These are phyloP conservation scores for Cytospora mali DNA, from an alignment of 2,329 filamentous ascomycete species.

Conservation along the genomic window DNA sequence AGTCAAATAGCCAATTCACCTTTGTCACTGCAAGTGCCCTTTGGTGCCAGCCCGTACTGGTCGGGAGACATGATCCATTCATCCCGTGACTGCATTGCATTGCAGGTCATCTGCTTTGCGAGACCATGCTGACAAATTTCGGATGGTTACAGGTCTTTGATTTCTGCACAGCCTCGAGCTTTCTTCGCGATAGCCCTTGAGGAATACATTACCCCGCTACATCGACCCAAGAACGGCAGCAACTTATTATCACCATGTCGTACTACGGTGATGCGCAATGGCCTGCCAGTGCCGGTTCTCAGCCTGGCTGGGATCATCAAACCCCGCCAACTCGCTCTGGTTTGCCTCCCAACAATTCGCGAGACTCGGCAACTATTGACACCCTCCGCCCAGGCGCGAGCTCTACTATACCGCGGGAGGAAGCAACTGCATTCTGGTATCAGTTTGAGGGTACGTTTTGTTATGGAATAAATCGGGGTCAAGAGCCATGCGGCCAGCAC, in stretches of 20 bases:
- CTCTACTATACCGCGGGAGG: constrained; percentile 40
- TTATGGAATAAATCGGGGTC: constrained; percentile 20
- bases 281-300: constrained; percentile 30
- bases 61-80: background rate
- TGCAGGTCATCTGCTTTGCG: background rate
- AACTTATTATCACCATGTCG: constrained; percentile 31
- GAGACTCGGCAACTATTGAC: constrained; percentile 13
- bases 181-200: constrained; percentile 14
- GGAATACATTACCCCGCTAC: constrained; percentile 8
- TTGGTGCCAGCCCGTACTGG: background rate
- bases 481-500: background rate
- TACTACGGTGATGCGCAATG: constrained; percentile 37
- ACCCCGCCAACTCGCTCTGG: constrained; percentile 36
- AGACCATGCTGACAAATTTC: constrained; percentile 23
- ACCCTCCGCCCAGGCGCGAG: constrained; percentile 36
- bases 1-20: background rate
- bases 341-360: constrained; percentile 24
- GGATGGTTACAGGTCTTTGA: constrained; percentile 14
- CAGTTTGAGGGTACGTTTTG: constrained; percentile 43
- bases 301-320: constrained; percentile 36
- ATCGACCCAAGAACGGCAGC: background rate
- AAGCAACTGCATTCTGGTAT: constrained; percentile 39
- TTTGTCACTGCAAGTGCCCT: background rate
- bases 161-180: constrained; percentile 12
- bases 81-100: background rate